Evolutionary conservation across 2,329 filamentous ascomycete genomes (phyloP).

Genomic region (Diplodia intermedia): DNA sequence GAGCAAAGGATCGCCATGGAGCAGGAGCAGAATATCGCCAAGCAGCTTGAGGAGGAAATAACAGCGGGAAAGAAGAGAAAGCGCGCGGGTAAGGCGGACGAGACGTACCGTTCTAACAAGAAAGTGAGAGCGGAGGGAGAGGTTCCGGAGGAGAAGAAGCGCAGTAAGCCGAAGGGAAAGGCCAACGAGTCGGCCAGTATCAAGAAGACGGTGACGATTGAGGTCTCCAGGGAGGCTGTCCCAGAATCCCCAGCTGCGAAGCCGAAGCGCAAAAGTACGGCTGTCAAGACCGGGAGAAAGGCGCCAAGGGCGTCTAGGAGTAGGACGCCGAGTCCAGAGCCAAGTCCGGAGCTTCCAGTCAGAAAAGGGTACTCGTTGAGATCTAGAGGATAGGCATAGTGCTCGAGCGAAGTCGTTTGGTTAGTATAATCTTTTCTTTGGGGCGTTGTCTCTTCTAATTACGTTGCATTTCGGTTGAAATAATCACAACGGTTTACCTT

Average conservation of each 20-base stretch:
- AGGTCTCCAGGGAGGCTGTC: not conserved
- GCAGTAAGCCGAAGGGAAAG: not conserved
- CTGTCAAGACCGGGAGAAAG: too few relatives aligned
- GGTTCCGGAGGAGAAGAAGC: too few relatives aligned
- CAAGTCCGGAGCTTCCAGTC: not conserved
- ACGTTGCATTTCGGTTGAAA: not conserved
- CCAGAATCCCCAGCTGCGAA: not conserved
- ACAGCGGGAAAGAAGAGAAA: constrained; percentile 6
- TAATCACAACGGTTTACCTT: not conserved
- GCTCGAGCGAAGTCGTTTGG: not conserved
- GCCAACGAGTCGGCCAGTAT: not conserved
- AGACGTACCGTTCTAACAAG: constrained; percentile 1
- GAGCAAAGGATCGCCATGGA: not conserved
- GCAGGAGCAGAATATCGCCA: not conserved
- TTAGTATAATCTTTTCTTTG: not conserved
- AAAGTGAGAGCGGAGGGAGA: not conserved
- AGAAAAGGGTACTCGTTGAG: constrained; percentile 7
- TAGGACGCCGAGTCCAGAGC: constrained; percentile 12
- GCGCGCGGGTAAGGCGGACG: not conserved
- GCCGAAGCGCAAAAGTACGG: not conserved
- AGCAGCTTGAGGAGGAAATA: not conserved
- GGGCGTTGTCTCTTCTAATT: not conserved
- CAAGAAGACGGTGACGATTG: constrained; percentile 18
- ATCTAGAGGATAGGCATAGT: not conserved
- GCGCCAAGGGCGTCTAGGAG: not conserved